Evolutionary conservation across 1,139 yeast genomes (phyloP).

Genomic region (Yamadazyma oceani): DNA sequence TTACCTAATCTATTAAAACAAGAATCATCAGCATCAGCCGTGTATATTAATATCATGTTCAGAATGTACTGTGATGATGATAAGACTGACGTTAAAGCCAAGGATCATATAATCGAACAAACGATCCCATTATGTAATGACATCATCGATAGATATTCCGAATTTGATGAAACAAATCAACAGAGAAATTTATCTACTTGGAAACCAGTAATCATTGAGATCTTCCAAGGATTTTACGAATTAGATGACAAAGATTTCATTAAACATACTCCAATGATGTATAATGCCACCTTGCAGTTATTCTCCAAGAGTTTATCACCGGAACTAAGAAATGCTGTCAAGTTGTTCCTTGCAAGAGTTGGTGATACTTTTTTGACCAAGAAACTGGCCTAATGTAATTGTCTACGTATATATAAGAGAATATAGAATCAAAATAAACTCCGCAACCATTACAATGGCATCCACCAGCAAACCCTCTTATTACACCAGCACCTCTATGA

Average conservation of each 20-base stretch:
- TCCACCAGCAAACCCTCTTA: too few species aligned
- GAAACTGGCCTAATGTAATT: neutral
- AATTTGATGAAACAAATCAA: constrained; percentile 72
- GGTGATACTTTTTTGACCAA: constrained; percentile 57
- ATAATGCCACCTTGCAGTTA: constrained; percentile 63
- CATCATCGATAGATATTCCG: constrained; percentile 67
- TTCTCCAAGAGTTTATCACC: constrained; percentile 68
- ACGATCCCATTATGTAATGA: constrained; percentile 72
- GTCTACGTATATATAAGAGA: too few species aligned
- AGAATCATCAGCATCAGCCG: constrained; percentile 89
- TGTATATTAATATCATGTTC: constrained; percentile 78
- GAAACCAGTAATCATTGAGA: constrained; percentile 90
- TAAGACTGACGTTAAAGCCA: constrained; percentile 35
- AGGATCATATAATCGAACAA: constrained; percentile 46
- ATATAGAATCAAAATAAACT: too few species aligned
- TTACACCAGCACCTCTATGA: too few species aligned
- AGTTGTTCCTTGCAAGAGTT: constrained; percentile 63
- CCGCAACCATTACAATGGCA: too few species aligned
- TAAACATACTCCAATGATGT: constrained; percentile 62
- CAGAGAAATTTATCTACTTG: constrained; percentile 80
- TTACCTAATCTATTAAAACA: constrained; percentile 89
- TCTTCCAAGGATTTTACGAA: constrained; percentile 76
- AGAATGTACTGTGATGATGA: constrained; percentile 74
- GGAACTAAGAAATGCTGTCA: constrained; percentile 69
- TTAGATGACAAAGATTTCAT: constrained; percentile 76